Conservation (phyloP, 129 eudicot species). For the Tagetes patula region DNA sequence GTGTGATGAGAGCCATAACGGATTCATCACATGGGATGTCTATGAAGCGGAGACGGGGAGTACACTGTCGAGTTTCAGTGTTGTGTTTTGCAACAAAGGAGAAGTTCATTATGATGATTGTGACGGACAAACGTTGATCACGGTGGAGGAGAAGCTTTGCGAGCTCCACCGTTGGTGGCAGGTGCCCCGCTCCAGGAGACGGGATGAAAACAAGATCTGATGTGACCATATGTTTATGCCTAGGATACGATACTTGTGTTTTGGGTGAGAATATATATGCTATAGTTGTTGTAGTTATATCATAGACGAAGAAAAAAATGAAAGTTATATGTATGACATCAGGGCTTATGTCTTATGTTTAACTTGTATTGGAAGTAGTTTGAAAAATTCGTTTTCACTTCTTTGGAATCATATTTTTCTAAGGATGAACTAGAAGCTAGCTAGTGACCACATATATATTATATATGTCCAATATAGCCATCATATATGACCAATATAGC, state of each 20-base stretch:
- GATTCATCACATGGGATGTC: slow-evolving; percentile 4
- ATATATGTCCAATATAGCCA: no score
- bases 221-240: neutral
- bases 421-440: no score
- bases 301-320: neutral
- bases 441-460: no score
- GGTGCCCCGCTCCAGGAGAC: slow-evolving; percentile 10
- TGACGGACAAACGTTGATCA: neutral
- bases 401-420: no score
- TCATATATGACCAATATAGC: no score
- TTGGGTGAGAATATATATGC: neutral
- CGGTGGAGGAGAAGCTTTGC: slow-evolving; percentile 14
- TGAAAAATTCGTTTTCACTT: neutral
- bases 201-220: slow-evolving; percentile 19
- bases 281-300: no score
- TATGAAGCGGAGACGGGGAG: neutral
- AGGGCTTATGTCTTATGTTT: neutral
- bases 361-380: neutral
- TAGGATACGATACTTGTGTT: no score
- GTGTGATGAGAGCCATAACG: neutral
- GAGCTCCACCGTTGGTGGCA: slow-evolving; percentile 14
- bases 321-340: neutral
- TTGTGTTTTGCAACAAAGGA: neutral
- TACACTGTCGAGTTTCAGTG: neutral
- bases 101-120: slow-evolving; percentile 9